phyloP scores from a whole-genome alignment of 164 flowering plant species.

The Liriodendron chinense region DNA sequence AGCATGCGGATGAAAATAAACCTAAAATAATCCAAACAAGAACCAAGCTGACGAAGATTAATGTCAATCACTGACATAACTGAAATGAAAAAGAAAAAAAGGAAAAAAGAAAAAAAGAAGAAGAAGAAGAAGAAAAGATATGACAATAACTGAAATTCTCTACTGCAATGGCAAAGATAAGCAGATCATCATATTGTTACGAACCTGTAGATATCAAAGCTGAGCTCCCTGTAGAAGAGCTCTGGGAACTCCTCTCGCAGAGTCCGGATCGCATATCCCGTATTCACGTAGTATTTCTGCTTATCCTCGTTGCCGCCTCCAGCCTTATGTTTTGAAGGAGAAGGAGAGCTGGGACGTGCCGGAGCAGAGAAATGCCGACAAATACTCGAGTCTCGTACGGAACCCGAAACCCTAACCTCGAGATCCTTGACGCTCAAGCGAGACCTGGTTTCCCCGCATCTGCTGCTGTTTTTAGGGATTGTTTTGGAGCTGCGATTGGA shows the following conservation, averaged over 20 bases:
- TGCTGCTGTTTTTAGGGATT: constrained; percentile 13
- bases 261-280: constrained; percentile 78
- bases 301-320: constrained; percentile 57
- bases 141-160: too few relatives aligned
- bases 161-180: too few relatives aligned
- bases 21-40: too few relatives aligned
- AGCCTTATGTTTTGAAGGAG: constrained; percentile 13
- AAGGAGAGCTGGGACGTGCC: constrained; percentile 33
- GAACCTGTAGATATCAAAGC: constrained; percentile 77
- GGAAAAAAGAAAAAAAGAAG: too few relatives aligned
- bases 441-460: constrained; percentile 14
- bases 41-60: too few relatives aligned
- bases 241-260: constrained; percentile 75
- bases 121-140: neutral
- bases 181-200: neutral
- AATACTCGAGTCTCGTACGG: constrained; percentile 22
- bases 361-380: constrained; percentile 46
- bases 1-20: too few relatives aligned
- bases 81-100: neutral
- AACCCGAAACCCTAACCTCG: constrained; percentile 28
- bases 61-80: too few relatives aligned
- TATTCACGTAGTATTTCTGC: constrained; percentile 66
- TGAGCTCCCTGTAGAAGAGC: constrained; percentile 58
- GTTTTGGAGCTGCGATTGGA: constrained; percentile 9
- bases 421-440: constrained; percentile 26